A percentile compares a stretch with the other conserved stretches of the same genome.
phyloP scores from a whole-genome alignment of 1,139 yeast genomes.

The Eremothecium coryli region DNA sequence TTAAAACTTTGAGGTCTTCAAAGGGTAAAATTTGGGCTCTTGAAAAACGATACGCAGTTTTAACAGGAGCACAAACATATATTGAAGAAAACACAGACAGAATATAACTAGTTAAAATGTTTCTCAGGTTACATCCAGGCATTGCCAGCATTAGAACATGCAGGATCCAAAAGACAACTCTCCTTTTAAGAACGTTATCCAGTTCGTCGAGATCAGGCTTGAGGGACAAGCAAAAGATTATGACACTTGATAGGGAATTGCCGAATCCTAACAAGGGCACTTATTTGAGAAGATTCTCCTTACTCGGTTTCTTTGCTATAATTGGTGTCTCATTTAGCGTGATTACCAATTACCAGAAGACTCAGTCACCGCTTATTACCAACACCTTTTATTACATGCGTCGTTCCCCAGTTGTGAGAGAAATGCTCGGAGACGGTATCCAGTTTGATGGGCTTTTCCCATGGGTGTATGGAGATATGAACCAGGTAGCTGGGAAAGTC shows the following conservation, averaged over 20 bases:
- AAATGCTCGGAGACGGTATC: slow-evolving; percentile 63
- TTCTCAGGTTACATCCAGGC: too few species aligned
- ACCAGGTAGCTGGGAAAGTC: slow-evolving; percentile 73
- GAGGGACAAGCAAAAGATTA: slow-evolving; percentile 32
- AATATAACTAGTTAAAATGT: too few species aligned
- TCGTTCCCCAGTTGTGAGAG: slow-evolving; percentile 61
- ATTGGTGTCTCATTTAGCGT: slow-evolving; percentile 58
- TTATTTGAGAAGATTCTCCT: slow-evolving; percentile 39
- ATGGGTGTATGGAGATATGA: slow-evolving; percentile 80
- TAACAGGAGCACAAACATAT: too few species aligned
- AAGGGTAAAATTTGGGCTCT: too few species aligned
- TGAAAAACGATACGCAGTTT: too few species aligned
- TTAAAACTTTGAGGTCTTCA: too few species aligned
- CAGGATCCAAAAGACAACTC: too few species aligned
- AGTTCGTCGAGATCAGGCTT: slow-evolving; percentile 14
- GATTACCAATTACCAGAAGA: slow-evolving; percentile 86
- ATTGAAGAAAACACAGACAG: too few species aligned
- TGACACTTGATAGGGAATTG: slow-evolving; percentile 54
- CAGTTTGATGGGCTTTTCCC: slow-evolving; percentile 66
- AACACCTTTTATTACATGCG: slow-evolving; percentile 84
- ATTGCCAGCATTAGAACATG: too few species aligned
- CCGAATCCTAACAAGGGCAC: slow-evolving; percentile 65
- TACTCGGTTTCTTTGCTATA: slow-evolving; percentile 52
- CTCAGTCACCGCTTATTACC: slow-evolving; percentile 75
- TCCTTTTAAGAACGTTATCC: too few species aligned